Base-by-base conservation (phyloP, 768 basidiomycete genomes). In the Daedaleopsis sinensis region DNA sequence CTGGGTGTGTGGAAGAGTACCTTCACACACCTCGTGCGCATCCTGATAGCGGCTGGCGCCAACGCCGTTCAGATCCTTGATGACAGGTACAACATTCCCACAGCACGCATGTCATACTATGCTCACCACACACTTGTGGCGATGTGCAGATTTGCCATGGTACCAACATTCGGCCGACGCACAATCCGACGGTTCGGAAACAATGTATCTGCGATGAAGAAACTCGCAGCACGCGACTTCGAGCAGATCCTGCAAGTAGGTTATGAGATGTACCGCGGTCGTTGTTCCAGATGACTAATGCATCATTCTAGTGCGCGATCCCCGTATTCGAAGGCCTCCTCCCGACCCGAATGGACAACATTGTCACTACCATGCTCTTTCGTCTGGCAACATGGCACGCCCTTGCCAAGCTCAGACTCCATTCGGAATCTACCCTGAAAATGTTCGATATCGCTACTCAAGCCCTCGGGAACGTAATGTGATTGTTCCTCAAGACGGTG, bases 351-450 rank as follows among this genome's bases (percentile, higher is more conserved):
- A 6, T 62, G 5, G 11, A 42, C 39, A 42, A 42, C 13, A 42
- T 42, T 12, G 39, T 42, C 39, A 4, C 11, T 71, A 23, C 67
- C 74, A 58, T 79, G 0, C 61, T 81, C 4, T 81, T 73, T 61
- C 24, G 48, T 5, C 47, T 73, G 3, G 71, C 70, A 0, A 59
- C 67, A 9, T 78, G 78, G 78, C 80, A 80, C 64, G 72, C 69
- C 1, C 65, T 75, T 10, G 77, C 74, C 2, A 81, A 81, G 57
- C 68, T 80, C 1, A 72, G 74, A 11, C 57, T 79, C 62, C 80
- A 80, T 57, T 77, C 75, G 0, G 12, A 4, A 7, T 19, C n/a
- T 2, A 42, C 39, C 11, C 39, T 42, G 7, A 18, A 16, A 3
- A 10, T 19, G 7, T 47, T n/a, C 19, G n/a, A 47, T n/a, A 43